Evolutionary conservation across 257 asterid species (phyloP), one percentile per base, ranked within the genome.

Genomic region (Linaria vulgaris): DNA sequence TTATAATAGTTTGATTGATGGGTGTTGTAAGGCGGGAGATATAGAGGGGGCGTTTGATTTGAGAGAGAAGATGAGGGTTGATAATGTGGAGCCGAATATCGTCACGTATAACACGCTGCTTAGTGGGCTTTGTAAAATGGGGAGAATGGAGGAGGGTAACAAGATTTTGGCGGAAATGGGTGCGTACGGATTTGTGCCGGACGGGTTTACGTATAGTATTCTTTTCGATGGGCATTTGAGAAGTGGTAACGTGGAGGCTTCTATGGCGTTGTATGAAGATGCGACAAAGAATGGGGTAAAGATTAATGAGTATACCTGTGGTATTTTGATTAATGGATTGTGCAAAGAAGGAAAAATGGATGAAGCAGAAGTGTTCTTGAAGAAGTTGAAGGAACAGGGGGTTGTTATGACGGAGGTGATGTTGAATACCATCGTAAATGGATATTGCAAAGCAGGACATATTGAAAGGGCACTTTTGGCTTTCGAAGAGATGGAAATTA

Each of bases 41-140:
- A 50, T 90, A 41, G 87, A 75, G 27, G 72, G 82, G 63, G 95
- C 91, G 1, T 86, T 86, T 56, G 25, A 23, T 52, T 49, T 86
- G 34, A 74, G 79, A 61, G 88, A 79, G 39, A 81, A 43, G 78
- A 88, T 91, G 96, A 79, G 66, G 63, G 49, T 23, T 60, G 80
- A 61, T 68, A 52, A 70, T 6, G 83, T 88, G 73, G 87, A 74
- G 72, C 83, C 88, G 1, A 81, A 75, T 78, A 58, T 86, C 38
- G 83, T 81, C 38, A 91, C 96, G 0, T 88, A 67, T 53, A 91
- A 86, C 75, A 82, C 90, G 1, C 64, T 88, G 80, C 88, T 91
- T 13, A 47, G 75, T 17, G 96, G 95, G 24, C 75, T 91, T 51
- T 83, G 91, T 77, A 82, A 60, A 69, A 67, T 66, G 34, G 91